Evolutionary conservation across 768 basidiomycete genomes (phyloP).

Genomic region (Suillus brevipes): DNA sequence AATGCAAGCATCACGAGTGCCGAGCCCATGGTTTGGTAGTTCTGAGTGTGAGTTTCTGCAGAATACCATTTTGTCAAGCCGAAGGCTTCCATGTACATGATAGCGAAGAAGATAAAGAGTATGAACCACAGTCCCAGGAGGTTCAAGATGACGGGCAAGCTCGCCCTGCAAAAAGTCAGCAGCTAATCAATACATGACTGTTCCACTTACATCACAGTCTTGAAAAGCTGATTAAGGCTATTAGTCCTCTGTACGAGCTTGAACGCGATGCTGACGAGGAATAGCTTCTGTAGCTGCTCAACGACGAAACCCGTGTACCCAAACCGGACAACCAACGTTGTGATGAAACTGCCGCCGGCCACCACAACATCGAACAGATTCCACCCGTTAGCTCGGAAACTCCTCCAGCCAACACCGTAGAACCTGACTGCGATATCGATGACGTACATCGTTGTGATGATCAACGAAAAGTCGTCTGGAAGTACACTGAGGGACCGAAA

Average conservation of each 20-base stretch:
- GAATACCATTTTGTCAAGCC: slow-evolving; percentile 84
- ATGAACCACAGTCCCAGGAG: slow-evolving; percentile 87
- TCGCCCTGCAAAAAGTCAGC: slow-evolving; percentile 52
- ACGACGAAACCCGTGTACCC: slow-evolving; percentile 47
- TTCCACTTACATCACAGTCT: slow-evolving; percentile 81
- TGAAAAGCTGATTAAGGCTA: slow-evolving; percentile 92
- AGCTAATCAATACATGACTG: neutral
- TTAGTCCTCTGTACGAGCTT: slow-evolving; percentile 90
- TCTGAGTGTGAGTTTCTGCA: slow-evolving; percentile 65
- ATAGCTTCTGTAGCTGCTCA: slow-evolving; percentile 82
- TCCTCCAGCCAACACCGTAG: slow-evolving; percentile 79
- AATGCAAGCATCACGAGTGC: slow-evolving; percentile 88
- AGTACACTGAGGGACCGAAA: slow-evolving; percentile 14
- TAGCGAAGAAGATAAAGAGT: slow-evolving; percentile 88
- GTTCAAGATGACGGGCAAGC: slow-evolving; percentile 82
- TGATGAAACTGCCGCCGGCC: slow-evolving; percentile 78
- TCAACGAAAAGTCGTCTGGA: slow-evolving; percentile 75
- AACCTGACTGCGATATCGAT: slow-evolving; percentile 78
- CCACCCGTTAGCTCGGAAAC: slow-evolving; percentile 91
- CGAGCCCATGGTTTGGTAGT: slow-evolving; percentile 78
- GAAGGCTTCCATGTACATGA: slow-evolving; percentile 88
- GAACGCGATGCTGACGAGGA: slow-evolving; percentile 90
- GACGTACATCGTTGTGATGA: slow-evolving; percentile 68
- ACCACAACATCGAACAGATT: slow-evolving; percentile 87
- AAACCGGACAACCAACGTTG: slow-evolving; percentile 73